A percentile compares a stretch with the other conserved stretches of the same genome.
Evolutionary conservation across 2,329 filamentous ascomycete genomes (phyloP).

Genomic region (Colletotrichum karsti): DNA sequence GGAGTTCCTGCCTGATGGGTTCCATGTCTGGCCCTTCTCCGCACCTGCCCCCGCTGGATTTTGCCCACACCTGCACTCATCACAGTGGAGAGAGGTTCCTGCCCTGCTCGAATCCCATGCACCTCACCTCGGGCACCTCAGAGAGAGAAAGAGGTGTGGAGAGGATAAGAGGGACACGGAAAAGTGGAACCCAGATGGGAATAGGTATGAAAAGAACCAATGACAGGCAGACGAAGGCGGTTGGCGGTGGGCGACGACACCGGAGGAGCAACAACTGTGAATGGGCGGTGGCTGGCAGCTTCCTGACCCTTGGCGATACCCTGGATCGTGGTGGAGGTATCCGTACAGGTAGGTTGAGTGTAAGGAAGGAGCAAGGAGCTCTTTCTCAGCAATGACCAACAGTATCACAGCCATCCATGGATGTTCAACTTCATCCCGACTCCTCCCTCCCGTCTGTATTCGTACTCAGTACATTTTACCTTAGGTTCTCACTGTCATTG

Average conservation of each 20-base stretch:
- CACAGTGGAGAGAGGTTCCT: too few relatives aligned
- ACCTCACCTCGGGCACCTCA: neutral
- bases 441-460: too few relatives aligned
- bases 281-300: neutral
- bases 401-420: neutral
- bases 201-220: neutral
- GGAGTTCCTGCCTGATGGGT: neutral
- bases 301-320: neutral
- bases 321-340: neutral
- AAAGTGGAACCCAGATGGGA: neutral
- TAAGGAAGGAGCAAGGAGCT: neutral
- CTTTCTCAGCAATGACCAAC: slow-evolving; percentile 5
- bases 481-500: neutral
- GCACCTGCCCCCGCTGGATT: neutral
- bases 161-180: too few relatives aligned
- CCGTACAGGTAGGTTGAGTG: neutral
- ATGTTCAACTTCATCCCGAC: too few relatives aligned
- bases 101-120: neutral
- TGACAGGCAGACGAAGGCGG: neutral
- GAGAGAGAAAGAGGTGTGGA: neutral
- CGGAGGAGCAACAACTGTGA: neutral
- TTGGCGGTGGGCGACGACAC: neutral
- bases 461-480: neutral
- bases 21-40: neutral
- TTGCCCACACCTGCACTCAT: too few relatives aligned